Evolutionary conservation across 164 flowering plant genomes (phyloP), one percentile per base, ranked within the genome.

Genomic region (Magnolia officinalis): DNA sequence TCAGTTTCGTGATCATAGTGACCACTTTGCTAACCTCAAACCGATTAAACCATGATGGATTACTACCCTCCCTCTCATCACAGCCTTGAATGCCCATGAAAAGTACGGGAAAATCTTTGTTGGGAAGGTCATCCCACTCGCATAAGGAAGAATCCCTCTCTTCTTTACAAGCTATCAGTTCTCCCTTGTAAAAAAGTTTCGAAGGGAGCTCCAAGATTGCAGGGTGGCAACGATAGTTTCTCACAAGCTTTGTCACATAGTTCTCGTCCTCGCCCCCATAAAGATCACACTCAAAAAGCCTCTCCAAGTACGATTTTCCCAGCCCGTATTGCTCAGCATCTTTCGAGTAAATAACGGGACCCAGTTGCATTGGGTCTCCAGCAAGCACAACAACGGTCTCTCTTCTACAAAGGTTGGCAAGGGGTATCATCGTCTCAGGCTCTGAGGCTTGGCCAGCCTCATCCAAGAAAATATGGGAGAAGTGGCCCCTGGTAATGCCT

Each of bases 391-490:
- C 89, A 49, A 92, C 95, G 2, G 97, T 90, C 1, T 85, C 78
- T 66, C 71, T 79, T 16, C 20, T 31, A 74, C 89, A 88, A 71
- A 91, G 88, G 72, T 88, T 82, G 13, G 97, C 81, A 49, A 96
- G 64, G 6, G 99, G 89, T 72, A 94, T 77, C 97, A 96, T 90
- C 55, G 91, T 86, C 74, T 96, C 99, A 10, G 99, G 98, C 83
- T 96, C 99, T 49, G 99, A 94, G 77, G 96, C 97, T 83, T 96
- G 99, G 77, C 97, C 99, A 61, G 97, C 98, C 87, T 96, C 99
- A 80, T 96, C 99, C 81, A 94, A 81, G 80, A 96, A 87, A 50
- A 96, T 83, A 74, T 96, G 96, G 20, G 98, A 89, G 86, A 94
- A 92, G 64, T 96, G 97, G 16, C 91, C 91, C 18, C 81, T 79